phyloP scores from a whole-genome alignment of 371 early-diverging fungal species.

The Circinella umbellata region DNA sequence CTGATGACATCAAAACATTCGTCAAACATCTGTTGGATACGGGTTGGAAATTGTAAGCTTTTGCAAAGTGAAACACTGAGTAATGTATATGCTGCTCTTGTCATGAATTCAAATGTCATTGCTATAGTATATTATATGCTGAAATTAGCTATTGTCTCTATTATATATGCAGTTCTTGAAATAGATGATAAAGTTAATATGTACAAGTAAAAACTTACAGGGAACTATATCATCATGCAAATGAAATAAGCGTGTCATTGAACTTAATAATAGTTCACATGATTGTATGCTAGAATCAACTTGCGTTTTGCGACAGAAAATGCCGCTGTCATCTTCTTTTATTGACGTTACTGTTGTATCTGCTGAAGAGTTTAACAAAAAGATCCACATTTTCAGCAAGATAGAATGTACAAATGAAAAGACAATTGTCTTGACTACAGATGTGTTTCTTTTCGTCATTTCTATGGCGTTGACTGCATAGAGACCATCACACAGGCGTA shows the following conservation, averaged over 20 bases:
- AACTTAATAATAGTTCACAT: background rate
- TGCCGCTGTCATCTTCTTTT: background rate
- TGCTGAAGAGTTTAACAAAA: background rate
- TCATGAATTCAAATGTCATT: background rate
- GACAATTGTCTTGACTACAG: background rate
- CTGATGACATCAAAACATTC: background rate
- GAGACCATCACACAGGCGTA: background rate
- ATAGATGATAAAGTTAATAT: no score
- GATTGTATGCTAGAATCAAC: background rate
- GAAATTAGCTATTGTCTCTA: no score
- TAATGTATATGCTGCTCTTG: background rate
- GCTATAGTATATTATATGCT: background rate
- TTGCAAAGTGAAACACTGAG: background rate
- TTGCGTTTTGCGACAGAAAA: background rate
- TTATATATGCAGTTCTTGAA: no score
- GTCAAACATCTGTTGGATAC: background rate
- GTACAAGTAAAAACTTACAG: background rate
- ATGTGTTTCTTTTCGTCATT: background rate
- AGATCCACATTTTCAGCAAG: background rate
- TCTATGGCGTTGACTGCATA: background rate
- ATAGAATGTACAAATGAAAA: conserved; percentile 4
- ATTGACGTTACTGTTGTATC: background rate
- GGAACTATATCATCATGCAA: background rate
- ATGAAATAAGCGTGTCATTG: background rate
- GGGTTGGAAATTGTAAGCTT: background rate